A percentile compares a stretch with the other conserved stretches of the same genome.
phyloP scores from a whole-genome alignment of 768 basidiomycete genomes.

The Leccinum subtestaceum region DNA sequence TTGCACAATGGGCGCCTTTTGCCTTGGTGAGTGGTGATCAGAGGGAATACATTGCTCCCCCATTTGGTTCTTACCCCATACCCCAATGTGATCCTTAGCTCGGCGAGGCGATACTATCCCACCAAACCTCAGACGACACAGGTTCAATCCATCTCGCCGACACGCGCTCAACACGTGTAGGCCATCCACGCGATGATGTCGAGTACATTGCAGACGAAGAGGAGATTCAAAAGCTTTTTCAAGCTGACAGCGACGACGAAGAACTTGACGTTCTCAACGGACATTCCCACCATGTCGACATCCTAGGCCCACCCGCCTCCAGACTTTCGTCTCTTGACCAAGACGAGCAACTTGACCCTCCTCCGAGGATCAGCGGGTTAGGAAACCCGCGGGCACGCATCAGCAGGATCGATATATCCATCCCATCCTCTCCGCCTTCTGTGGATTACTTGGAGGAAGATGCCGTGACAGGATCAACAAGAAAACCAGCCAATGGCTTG shows the following conservation, averaged over 20 bases:
- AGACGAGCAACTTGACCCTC: conserved; percentile 14
- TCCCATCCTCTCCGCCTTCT: conserved; percentile 10
- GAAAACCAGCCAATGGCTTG: conserved; percentile 36
- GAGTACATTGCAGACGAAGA: conserved; percentile 26
- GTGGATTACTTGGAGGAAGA: conserved; percentile 14
- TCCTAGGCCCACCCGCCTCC: not conserved
- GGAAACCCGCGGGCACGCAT: conserved; percentile 46
- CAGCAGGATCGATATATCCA: conserved; percentile 44
- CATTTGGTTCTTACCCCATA: conserved; percentile 17
- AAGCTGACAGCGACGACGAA: conserved; percentile 23
- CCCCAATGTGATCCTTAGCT: conserved; percentile 45
- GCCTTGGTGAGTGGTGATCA: conserved; percentile 57
- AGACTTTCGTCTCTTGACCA: conserved; percentile 8
- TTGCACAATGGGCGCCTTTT: conserved; percentile 92
- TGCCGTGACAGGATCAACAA: conserved; percentile 16
- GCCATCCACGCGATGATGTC: conserved; percentile 13
- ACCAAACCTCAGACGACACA: conserved; percentile 40
- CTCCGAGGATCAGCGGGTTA: conserved; percentile 30
- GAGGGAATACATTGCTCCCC: not conserved
- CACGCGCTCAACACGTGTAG: conserved; percentile 25
- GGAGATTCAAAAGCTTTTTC: conserved; percentile 22
- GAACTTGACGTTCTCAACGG: conserved; percentile 5
- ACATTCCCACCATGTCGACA: not conserved
- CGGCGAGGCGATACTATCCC: conserved; percentile 80
- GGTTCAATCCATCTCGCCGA: conserved; percentile 40